These are phyloP conservation scores for Penicillium paneum DNA, from an alignment of 2,329 filamentous ascomycete species.

Conservation along the genomic window DNA sequence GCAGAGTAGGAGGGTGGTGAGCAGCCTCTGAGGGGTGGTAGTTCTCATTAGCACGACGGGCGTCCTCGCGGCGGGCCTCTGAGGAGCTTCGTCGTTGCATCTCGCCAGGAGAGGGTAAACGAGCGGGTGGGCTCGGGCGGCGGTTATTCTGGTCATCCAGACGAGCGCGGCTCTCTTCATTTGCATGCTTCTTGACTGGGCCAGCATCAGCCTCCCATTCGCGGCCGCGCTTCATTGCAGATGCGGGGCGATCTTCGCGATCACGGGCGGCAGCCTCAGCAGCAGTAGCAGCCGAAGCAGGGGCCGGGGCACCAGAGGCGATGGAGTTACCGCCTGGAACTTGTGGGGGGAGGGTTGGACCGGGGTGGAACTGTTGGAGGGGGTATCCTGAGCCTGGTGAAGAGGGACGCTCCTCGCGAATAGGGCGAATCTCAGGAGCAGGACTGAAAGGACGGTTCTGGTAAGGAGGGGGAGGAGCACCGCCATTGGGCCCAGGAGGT, in stretches of 20 bases:
- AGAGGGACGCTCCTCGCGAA: conserved; percentile 80
- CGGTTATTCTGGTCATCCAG: conserved; percentile 81
- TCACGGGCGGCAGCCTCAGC: conserved; percentile 67
- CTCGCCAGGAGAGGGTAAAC: conserved; percentile 63
- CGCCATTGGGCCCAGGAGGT: conserved; percentile 47
- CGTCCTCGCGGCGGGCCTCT: conserved; percentile 64
- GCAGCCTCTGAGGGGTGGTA: conserved; percentile 93
- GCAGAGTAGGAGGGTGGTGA: conserved; percentile 69
- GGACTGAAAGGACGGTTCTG: conserved; percentile 67
- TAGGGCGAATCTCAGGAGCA: conserved; percentile 75
- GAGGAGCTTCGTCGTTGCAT: conserved; percentile 75
- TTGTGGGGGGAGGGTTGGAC: conserved; percentile 57
- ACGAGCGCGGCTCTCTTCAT: conserved; percentile 80
- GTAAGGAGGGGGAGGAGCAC: conserved; percentile 67
- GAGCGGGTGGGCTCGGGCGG: conserved; percentile 59
- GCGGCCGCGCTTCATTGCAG: conserved; percentile 76
- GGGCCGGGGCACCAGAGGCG: conserved; percentile 65
- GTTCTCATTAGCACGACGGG: conserved; percentile 69
- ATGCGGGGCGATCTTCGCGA: conserved; percentile 70
- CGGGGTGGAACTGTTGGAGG: conserved; percentile 75
- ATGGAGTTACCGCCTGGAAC: conserved; percentile 45
- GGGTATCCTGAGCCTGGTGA: conserved; percentile 87
- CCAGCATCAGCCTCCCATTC: conserved; percentile 86
- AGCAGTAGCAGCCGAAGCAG: conserved; percentile 62
- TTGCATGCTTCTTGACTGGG: conserved; percentile 75